phyloP scores from a whole-genome alignment of 148 eudicot genomes.

The Rhododendron mucronatum region DNA sequence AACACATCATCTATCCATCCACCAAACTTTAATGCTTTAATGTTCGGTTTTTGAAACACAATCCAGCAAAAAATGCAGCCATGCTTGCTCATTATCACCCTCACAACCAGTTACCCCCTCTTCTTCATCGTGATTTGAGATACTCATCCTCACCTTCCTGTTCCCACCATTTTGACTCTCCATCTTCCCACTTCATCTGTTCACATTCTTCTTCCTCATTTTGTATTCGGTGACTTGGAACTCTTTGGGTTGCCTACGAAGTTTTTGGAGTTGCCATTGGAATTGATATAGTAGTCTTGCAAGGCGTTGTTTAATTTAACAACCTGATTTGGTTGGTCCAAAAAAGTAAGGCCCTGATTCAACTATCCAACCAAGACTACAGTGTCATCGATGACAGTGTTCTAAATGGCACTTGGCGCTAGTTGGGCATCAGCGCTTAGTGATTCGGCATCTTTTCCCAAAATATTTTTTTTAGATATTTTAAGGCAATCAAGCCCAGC shows the following conservation, averaged over 20 bases:
- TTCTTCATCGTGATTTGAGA: not conserved
- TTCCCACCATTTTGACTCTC: not conserved
- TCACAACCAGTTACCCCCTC: not conserved
- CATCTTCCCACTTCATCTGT: not conserved
- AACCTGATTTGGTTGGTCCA: not conserved
- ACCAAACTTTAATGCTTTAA: not conserved
- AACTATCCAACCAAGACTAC: not conserved
- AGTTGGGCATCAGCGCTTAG: too few relatives aligned
- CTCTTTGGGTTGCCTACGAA: not conserved
- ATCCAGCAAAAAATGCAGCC: not conserved
- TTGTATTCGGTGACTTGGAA: not conserved
- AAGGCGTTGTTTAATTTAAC: not conserved
- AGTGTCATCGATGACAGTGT: not conserved
- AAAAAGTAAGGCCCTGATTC: not conserved
- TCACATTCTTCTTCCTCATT: not conserved
- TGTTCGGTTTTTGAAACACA: not conserved
- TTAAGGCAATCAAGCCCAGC: too few relatives aligned
- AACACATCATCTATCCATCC: not conserved
- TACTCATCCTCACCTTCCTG: not conserved
- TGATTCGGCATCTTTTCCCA: too few relatives aligned
- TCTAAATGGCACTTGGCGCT: too few relatives aligned
- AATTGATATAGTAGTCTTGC: not conserved
- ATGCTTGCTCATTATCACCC: not conserved
- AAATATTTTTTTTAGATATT: too few relatives aligned
- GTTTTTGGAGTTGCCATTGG: not conserved